Conservation (phyloP, 306 rosid species). For the Castanopsis chinensis region DNA sequence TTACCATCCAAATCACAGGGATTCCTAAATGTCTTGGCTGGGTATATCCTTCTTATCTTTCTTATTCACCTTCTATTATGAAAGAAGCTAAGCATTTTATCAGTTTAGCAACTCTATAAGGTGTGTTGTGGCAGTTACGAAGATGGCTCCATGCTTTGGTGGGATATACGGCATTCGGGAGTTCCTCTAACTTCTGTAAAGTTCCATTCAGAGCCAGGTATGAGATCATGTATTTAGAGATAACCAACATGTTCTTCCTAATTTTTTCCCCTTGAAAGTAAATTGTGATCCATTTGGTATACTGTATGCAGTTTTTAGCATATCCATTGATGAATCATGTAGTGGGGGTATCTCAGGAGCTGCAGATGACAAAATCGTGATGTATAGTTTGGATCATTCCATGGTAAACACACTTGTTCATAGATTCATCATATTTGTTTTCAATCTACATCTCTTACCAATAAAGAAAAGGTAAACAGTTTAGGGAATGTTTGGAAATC, state of each 20-base stretch:
- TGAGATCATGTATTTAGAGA: conserved; percentile 3
- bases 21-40: conserved; percentile 69
- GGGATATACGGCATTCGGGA: conserved; percentile 80
- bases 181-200: conserved; percentile 69
- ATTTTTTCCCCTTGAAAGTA: conserved; percentile 3
- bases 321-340: conserved; percentile 65
- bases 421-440: background rate
- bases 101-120: background rate
- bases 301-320: conserved; percentile 66
- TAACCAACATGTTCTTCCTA: background rate
- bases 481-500: too few species aligned
- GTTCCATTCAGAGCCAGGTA: conserved; percentile 92
- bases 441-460: background rate
- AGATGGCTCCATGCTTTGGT: conserved; percentile 97
- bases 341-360: conserved; percentile 91
- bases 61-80: background rate
- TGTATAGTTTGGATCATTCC: conserved; percentile 78
- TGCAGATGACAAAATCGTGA: conserved; percentile 77
- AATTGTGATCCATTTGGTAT: conserved; percentile 10
- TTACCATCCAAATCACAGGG: conserved; percentile 70
- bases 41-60: conserved; percentile 45
- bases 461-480: background rate
- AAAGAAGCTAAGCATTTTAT: background rate
- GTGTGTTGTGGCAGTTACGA: conserved; percentile 56
- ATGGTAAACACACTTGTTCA: conserved; percentile 45